Evolutionary conservation across 345 rosid species (phyloP), one percentile per base, ranked within the genome.

Genomic region (Ailanthus altissimus): DNA sequence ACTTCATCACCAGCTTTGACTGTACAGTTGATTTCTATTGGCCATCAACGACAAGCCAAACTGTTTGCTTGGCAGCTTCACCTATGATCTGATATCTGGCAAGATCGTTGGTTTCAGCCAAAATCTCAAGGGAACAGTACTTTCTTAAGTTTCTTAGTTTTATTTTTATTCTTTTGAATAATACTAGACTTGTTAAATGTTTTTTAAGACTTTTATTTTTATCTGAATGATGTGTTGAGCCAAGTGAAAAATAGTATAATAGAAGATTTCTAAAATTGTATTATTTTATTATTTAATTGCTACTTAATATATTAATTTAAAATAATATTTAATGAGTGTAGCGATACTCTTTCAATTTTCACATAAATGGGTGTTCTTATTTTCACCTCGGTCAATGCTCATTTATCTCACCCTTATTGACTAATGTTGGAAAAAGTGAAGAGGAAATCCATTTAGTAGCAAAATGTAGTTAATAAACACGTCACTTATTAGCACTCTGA

Each of bases 1-100:
- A 75, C 84, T 65, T 18, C n/a, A 67, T 59, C 60, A 61, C 75
- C 82, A 51, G 78, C 59, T 74, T 82, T 80, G 80, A 72, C 84
- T 9, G 62, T 49, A 49, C 69, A 67, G 73, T 16, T 14, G 38
- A 11, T 28, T 14, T 13, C 61, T 43, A n/a, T 54, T 28, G 50
- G 58, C 2, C 53, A 40, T 38, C 64, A 11, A 47, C 63, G 26
- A 61, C 72, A 61, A 26, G 45, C 8, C 10, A 40, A 32, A 47
- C 6, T 13, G 50, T n/a, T 71, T 38, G 16, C 38, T 70, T 20
- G 5, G 43, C 32, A 14, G 2, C 59, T 21, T 54, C 45, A 0
- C 58, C 38, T 66, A 70, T 14, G 20, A 75, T 74, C 47, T 46
- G 58, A 42, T 23, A 47, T 68, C 75, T 68, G 59, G 15, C 23